Base-by-base conservation (phyloP, 371 early-diverging fungal genomes). In the Mortierella sp. region DNA sequence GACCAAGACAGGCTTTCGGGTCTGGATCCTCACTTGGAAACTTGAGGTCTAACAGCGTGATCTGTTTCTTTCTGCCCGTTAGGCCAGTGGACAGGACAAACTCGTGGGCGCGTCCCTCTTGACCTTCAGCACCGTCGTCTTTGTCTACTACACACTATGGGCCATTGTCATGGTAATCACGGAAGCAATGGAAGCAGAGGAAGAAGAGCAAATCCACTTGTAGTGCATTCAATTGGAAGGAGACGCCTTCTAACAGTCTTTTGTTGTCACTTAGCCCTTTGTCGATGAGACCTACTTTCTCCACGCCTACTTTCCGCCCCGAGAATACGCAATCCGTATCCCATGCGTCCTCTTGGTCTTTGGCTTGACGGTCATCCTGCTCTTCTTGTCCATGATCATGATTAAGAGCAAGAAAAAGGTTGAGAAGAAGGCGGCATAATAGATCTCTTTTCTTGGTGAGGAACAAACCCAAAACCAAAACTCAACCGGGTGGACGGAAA, bases 71-170 rank as follows among this genome's bases (percentile, higher is more conserved):
- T 25, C 37, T 29, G 22, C 9, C 46, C 28, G 21, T 60, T n/a
- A 78, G 79, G 79, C 79, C 44, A 78, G 72, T 60, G 79, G 79
- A 63, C 87, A 89, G 67, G 97, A 96, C 84, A 90, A 90, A 78
- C 80, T 91, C 31, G 88, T 94, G 9, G 97, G 97, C 6, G 91
- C 89, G 6, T 76, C 85, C 40, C 83, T 94, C 13, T 88, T 95
- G 51, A 85, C 87, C 44, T 67, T 90, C 37, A 87, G 90, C 22
- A 69, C 89, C 12, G 73, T 86, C 41, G 85, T 95, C 45, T 96
- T 96, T 72, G 62, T 87, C 40, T 96, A 96, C 81, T 96, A 96
- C 83, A 90, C 96, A 10, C 74, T 91, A 45, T 96, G 97, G 97
- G 92, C 91, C 1, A 82, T 96, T 43, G 82, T 95, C 48, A 90